Evolutionary conservation across 202 grass and related monocot genomes (phyloP).

Genomic region (Setaria italica): DNA sequence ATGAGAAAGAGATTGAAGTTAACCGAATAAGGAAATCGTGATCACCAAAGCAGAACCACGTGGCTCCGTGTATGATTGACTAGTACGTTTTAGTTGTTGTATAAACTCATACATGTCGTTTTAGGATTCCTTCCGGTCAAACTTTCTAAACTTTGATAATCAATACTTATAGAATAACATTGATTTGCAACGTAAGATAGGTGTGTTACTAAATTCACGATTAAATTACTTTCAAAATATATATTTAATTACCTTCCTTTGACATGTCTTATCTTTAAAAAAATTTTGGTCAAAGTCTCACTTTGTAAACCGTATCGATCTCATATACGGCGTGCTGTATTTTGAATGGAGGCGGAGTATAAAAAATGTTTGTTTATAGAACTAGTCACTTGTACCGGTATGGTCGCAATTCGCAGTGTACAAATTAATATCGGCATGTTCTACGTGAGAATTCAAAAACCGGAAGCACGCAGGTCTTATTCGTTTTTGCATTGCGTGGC

Average conservation of each 20-base stretch:
- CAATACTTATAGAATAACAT: not conserved
- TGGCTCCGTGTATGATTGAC: not conserved
- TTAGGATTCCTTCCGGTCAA: not conserved
- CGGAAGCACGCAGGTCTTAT: not conserved
- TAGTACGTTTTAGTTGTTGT: not conserved
- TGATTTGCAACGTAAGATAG: not conserved
- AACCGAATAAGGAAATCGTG: not conserved
- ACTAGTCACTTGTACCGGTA: not conserved
- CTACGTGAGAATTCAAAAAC: not conserved
- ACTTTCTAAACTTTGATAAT: not conserved
- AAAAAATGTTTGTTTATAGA: not conserved
- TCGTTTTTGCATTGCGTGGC: not conserved
- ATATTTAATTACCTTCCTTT: not conserved
- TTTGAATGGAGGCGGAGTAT: not conserved
- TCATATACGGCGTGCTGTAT: not conserved
- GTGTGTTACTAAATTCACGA: not conserved
- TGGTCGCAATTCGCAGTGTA: not conserved
- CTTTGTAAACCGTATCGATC: not conserved
- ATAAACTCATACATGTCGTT: not conserved
- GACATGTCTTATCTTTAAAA: not conserved
- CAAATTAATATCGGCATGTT: not conserved
- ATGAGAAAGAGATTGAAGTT: not conserved
- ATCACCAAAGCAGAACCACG: not conserved
- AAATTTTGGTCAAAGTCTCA: not conserved
- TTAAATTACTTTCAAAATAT: not conserved